Evolutionary conservation across 1,284 basidiomycete species (phyloP).

Genomic region (Fomitopsis palustris): DNA sequence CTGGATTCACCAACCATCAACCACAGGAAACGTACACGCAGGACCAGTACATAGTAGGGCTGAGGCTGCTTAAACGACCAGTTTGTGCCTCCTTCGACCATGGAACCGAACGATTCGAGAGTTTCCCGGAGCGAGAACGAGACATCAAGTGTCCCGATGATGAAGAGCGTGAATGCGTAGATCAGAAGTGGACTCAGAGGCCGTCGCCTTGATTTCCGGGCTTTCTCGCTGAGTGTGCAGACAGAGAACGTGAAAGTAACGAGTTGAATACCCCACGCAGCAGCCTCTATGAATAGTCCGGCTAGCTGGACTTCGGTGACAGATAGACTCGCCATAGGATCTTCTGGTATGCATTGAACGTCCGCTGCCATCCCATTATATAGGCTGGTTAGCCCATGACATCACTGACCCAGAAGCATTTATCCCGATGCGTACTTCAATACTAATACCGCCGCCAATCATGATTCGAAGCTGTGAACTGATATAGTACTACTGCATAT

Average conservation of each 20-base stretch:
- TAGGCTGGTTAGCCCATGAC: too few species aligned
- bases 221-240: neutral
- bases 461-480: too few species aligned
- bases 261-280: neutral
- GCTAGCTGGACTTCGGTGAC: neutral
- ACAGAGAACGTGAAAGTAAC: neutral
- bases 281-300: neutral
- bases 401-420: too few species aligned
- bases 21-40: neutral
- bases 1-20: neutral
- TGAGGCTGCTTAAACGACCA: conserved; percentile 17
- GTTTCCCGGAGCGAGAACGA: conserved; percentile 18
- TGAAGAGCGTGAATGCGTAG: neutral
- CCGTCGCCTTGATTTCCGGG: neutral
- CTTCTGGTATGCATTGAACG: too few species aligned
- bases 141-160: conserved; percentile 18
- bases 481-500: too few species aligned
- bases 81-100: conserved; percentile 14
- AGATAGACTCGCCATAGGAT: neutral
- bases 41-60: conserved; percentile 21
- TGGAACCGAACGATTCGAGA: conserved; percentile 21
- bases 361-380: too few species aligned
- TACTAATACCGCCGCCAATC: too few species aligned
- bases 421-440: too few species aligned
- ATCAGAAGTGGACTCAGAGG: neutral